These are phyloP conservation scores for Diospyros lotus DNA, from an alignment of 148 eudicot species.

Conservation along the genomic window DNA sequence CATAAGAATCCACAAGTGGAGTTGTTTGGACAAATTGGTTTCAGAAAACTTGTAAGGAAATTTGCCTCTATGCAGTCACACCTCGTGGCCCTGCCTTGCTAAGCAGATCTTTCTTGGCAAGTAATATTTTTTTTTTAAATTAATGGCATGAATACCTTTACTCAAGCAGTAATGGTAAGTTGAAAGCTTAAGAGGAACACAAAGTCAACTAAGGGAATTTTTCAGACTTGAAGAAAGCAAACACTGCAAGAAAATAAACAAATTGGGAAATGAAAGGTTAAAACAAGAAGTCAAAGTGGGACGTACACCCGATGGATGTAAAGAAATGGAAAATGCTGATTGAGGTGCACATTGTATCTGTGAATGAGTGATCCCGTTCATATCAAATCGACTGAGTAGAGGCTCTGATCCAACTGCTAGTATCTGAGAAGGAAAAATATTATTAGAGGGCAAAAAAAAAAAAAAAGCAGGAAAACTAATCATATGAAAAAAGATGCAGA, in stretches of 20 bases:
- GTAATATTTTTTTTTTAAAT: neutral
- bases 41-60: too few species aligned
- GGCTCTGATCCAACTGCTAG: constrained; percentile 93
- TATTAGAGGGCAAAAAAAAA: neutral
- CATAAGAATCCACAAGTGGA: too few species aligned
- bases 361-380: constrained; percentile 75
- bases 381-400: constrained; percentile 69
- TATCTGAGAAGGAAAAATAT: constrained; percentile 42
- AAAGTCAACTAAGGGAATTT: neutral
- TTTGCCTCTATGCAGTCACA: too few species aligned
- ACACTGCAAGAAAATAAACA: neutral
- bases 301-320: constrained; percentile 81
- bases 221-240: neutral
- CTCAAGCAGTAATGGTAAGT: neutral
- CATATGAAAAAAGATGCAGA: neutral
- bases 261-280: neutral
- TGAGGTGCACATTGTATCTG: constrained; percentile 86
- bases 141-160: neutral
- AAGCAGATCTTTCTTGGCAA: neutral
- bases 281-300: constrained; percentile 10
- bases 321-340: constrained; percentile 76
- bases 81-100: too few species aligned
- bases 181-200: neutral
- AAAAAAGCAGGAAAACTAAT: neutral
- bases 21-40: too few species aligned